Conservation (phyloP, 768 basidiomycete genomes). For the Psilocybe cubensis region DNA sequence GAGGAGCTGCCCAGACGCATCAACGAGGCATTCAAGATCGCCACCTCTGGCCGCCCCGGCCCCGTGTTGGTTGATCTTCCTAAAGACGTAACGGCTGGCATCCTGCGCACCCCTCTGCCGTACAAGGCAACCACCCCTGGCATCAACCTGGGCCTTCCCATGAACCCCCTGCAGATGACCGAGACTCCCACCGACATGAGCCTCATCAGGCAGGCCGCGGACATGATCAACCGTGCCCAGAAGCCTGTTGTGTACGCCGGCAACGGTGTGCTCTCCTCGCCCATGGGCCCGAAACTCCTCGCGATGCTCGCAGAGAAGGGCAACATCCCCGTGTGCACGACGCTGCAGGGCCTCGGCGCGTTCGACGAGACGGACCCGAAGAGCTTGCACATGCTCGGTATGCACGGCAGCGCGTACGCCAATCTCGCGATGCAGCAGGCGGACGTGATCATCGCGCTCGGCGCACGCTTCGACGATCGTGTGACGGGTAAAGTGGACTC, state of each 20-base stretch:
- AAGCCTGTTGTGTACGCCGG: slow-evolving; percentile 94
- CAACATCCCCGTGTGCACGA: slow-evolving; percentile 97
- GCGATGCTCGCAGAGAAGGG: slow-evolving; percentile 78
- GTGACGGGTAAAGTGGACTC: slow-evolving; percentile 89
- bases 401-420: slow-evolving; percentile 98
- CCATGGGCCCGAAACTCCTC: slow-evolving; percentile 82
- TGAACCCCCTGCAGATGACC: slow-evolving; percentile 66
- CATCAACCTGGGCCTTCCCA: slow-evolving; percentile 68
- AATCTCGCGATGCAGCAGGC: slow-evolving; percentile 98
- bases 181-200: slow-evolving; percentile 63
- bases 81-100: slow-evolving; percentile 97
- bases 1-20: slow-evolving; percentile 92
- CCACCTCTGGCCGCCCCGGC: slow-evolving; percentile 94
- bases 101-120: slow-evolving; percentile 83
- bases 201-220: slow-evolving; percentile 82
- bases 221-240: slow-evolving; percentile 90
- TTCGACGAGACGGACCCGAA: slow-evolving; percentile 90
- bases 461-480: slow-evolving; percentile 96
- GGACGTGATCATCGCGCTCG: slow-evolving; percentile 97
- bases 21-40: slow-evolving; percentile 99
- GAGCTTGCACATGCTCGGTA: slow-evolving; percentile 96
- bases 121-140: slow-evolving; percentile 89
- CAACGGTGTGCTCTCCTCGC: slow-evolving; percentile 83
- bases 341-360: slow-evolving; percentile 92
- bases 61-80: slow-evolving; percentile 98